These are phyloP conservation scores for Choiromyces venosus DNA, from an alignment of 495 filamentous ascomycete species.

Conservation along the genomic window DNA sequence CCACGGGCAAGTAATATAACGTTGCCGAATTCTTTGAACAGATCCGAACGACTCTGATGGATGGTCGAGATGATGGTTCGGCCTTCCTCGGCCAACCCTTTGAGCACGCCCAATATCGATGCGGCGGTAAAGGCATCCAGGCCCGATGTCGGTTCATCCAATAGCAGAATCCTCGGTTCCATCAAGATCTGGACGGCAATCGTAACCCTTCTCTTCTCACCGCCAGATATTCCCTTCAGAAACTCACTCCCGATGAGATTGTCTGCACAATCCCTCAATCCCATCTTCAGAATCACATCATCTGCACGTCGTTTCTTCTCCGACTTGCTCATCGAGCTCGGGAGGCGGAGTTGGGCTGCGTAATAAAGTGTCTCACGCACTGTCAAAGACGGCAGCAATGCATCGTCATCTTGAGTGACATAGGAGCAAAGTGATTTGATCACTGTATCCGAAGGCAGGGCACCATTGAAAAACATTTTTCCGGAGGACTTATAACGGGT, in stretches of 20 bases:
- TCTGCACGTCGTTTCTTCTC: slow-evolving; percentile 63
- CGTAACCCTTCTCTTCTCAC: slow-evolving; percentile 67
- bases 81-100: slow-evolving; percentile 63
- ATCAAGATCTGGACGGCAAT: slow-evolving; percentile 73
- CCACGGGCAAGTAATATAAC: slow-evolving; percentile 65
- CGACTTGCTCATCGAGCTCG: slow-evolving; percentile 57
- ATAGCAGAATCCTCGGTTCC: slow-evolving; percentile 61
- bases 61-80: slow-evolving; percentile 68
- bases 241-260: slow-evolving; percentile 65
- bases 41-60: slow-evolving; percentile 67
- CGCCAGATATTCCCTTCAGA: slow-evolving; percentile 70
- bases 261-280: slow-evolving; percentile 70
- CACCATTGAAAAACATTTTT: slow-evolving; percentile 61
- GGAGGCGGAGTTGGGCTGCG: slow-evolving; percentile 62
- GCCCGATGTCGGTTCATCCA: slow-evolving; percentile 72
- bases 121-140: slow-evolving; percentile 70
- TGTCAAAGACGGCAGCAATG: slow-evolving; percentile 64
- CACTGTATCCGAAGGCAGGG: slow-evolving; percentile 58
- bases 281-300: slow-evolving; percentile 65
- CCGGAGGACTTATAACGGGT: slow-evolving; percentile 55
- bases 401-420: slow-evolving; percentile 71
- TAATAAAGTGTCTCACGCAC: slow-evolving; percentile 67
- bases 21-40: slow-evolving; percentile 65
- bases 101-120: slow-evolving; percentile 66
- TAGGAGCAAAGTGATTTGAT: slow-evolving; percentile 66